A percentile compares a stretch with the other conserved stretches of the same genome.
Conservation (phyloP, 441 rosid genomes). For the Pelargonium cotyledonis region DNA sequence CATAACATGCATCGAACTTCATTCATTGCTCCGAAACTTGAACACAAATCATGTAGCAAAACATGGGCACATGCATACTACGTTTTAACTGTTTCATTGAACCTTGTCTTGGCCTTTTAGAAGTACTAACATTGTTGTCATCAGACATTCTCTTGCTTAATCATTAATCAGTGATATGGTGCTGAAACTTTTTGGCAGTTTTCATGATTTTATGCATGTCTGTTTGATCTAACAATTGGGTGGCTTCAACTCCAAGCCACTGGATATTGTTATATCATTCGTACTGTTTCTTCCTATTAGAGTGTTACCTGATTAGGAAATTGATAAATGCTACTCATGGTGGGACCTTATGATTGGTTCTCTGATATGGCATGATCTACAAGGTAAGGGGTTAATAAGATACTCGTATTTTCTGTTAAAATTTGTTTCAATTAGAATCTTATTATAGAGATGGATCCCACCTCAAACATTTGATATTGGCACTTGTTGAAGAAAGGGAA, state of each 20-base stretch:
- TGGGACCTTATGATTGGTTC: slow-evolving; percentile 4
- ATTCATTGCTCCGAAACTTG: neutral
- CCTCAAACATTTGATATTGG: slow-evolving; percentile 6
- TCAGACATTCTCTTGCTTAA: neutral
- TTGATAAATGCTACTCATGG: neutral
- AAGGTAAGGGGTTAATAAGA: slow-evolving; percentile 14
- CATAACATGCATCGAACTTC: slow-evolving; percentile 1
- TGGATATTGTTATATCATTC: neutral
- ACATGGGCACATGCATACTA: neutral
- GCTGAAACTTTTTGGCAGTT: neutral
- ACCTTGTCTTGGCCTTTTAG: neutral
- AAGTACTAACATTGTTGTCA: neutral
- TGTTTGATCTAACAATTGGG: neutral
- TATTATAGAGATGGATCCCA: slow-evolving; percentile 1
- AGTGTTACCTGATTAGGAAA: slow-evolving; percentile 6
- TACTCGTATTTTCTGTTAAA: slow-evolving; percentile 12
- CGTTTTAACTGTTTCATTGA: neutral
- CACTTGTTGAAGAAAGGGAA: slow-evolving; percentile 1
- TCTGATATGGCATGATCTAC: slow-evolving; percentile 26
- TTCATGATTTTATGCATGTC: neutral
- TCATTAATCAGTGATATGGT: neutral
- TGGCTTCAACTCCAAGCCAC: slow-evolving; percentile 8
- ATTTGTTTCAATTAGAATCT: slow-evolving; percentile 13
- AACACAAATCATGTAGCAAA: neutral
- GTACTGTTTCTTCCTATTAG: neutral